Percentiles rank a stretch among this genome's conserved stretches.
These are phyloP conservation scores for Paraphoma sp. DNA, from an alignment of 2,329 filamentous ascomycete species.

Conservation along the genomic window DNA sequence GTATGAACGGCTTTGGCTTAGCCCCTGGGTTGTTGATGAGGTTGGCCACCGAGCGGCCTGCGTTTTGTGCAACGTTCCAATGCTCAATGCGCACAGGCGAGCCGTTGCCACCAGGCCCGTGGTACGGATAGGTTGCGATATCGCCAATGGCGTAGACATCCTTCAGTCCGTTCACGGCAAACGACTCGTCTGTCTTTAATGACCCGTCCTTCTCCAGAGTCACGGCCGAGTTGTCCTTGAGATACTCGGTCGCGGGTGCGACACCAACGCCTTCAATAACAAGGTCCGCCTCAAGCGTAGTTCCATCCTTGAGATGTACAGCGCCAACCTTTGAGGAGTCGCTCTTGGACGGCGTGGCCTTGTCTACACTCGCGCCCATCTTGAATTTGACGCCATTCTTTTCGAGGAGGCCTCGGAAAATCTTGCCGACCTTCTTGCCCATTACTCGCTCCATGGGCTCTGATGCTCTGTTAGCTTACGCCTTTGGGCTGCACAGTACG, in stretches of 20 bases:
- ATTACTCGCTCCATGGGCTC: slow-evolving; percentile 86
- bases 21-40: slow-evolving; percentile 73
- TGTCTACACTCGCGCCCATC: slow-evolving; percentile 80
- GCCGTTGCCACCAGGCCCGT: slow-evolving; percentile 83
- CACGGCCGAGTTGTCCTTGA: slow-evolving; percentile 74
- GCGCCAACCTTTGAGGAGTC: slow-evolving; percentile 77
- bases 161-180: slow-evolving; percentile 75
- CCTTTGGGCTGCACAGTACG: background rate
- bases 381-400: slow-evolving; percentile 89
- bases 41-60: slow-evolving; percentile 78
- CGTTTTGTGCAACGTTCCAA: slow-evolving; percentile 97
- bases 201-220: slow-evolving; percentile 85
- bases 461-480: slow-evolving; percentile 18
- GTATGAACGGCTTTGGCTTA: slow-evolving; percentile 77
- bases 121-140: slow-evolving; percentile 93
- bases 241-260: slow-evolving; percentile 80
- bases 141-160: slow-evolving; percentile 94
- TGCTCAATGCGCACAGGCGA: slow-evolving; percentile 86
- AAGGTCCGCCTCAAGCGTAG: slow-evolving; percentile 81
- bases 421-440: slow-evolving; percentile 78
- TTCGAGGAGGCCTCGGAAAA: slow-evolving; percentile 81
- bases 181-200: slow-evolving; percentile 78
- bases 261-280: slow-evolving; percentile 94
- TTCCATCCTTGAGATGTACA: slow-evolving; percentile 85
- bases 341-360: slow-evolving; percentile 73